Conservation (phyloP, 129 eudicot genomes). For the Scalesia atractyloides region DNA sequence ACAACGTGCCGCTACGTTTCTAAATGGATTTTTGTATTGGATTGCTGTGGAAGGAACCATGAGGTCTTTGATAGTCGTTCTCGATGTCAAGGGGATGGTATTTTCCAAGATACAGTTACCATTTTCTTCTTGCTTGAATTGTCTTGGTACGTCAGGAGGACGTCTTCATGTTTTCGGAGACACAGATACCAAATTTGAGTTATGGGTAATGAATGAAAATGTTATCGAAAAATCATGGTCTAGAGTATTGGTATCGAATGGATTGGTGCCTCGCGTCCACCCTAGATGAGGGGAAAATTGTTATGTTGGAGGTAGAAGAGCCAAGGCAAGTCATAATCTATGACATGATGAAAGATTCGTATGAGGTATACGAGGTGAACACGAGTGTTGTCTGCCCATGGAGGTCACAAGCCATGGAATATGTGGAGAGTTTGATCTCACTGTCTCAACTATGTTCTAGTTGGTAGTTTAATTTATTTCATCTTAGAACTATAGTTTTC, state of each 20-base stretch:
- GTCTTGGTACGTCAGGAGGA: slow-evolving; percentile 3
- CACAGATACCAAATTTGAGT: background rate
- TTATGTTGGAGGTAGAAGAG: background rate
- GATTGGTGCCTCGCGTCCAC: background rate
- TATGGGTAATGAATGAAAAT: slow-evolving; percentile 7
- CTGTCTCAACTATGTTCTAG: slow-evolving; percentile 9
- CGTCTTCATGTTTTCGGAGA: background rate
- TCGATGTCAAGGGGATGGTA: background rate
- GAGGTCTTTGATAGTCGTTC: background rate
- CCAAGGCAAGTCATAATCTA: slow-evolving; percentile 11
- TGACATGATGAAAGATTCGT: background rate
- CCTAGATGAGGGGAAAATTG: background rate
- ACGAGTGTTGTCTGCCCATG: background rate
- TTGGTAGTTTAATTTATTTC: too few species aligned
- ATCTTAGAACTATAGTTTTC: too few species aligned
- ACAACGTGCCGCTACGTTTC: background rate
- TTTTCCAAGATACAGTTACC: background rate
- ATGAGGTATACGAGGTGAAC: background rate
- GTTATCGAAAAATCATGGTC: background rate
- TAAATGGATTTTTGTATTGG: slow-evolving; percentile 22
- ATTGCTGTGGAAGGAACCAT: background rate
- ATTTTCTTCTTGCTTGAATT: too few species aligned
- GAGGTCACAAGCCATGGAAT: background rate
- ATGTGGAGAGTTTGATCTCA: slow-evolving; percentile 7
- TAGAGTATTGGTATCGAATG: background rate